A percentile compares a stretch with the other conserved stretches of the same genome.
Conservation (phyloP, 805 yeast species). For the Candida parachauliodes region DNA sequence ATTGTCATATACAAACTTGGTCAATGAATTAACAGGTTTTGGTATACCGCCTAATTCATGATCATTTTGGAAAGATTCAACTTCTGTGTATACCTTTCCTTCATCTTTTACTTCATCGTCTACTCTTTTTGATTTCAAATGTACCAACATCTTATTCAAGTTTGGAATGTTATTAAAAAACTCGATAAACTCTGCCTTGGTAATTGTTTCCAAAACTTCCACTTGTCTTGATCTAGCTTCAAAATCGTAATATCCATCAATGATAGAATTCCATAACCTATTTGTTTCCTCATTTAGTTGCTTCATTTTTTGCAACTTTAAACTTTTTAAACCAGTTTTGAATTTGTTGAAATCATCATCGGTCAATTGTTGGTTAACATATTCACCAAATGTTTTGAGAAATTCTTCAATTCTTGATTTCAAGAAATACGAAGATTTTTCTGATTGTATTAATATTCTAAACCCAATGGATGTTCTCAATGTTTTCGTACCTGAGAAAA, state of each 20-base stretch:
- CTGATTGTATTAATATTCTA: slow-evolving; percentile 79
- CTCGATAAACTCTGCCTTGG: slow-evolving; percentile 53
- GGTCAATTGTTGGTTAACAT: slow-evolving; percentile 45
- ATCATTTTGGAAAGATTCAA: slow-evolving; percentile 54
- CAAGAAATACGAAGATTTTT: slow-evolving; percentile 67
- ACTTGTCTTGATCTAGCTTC: slow-evolving; percentile 55
- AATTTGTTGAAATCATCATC: slow-evolving; percentile 66
- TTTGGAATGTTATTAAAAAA: slow-evolving; percentile 43
- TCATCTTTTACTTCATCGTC: slow-evolving; percentile 36
- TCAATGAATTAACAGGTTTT: slow-evolving; percentile 38
- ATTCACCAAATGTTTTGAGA: slow-evolving; percentile 43
- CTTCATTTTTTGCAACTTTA: slow-evolving; percentile 67
- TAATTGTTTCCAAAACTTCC: slow-evolving; percentile 46
- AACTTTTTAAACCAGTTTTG: slow-evolving; percentile 62
- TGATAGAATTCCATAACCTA: slow-evolving; percentile 63
- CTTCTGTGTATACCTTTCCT: slow-evolving; percentile 43
- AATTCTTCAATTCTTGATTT: slow-evolving; percentile 74
- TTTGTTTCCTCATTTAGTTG: slow-evolving; percentile 74
- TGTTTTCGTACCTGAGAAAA: slow-evolving; percentile 68
- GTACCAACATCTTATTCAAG: slow-evolving; percentile 19
- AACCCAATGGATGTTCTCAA: slow-evolving; percentile 72
- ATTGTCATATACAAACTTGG: slow-evolving; percentile 18
- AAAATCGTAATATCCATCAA: slow-evolving; percentile 79
- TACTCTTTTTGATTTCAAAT: slow-evolving; percentile 51
- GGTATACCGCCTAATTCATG: slow-evolving; percentile 61